phyloP scores from a whole-genome alignment of 169 alveolate genomes.

The Plasmodium vivax region DNA sequence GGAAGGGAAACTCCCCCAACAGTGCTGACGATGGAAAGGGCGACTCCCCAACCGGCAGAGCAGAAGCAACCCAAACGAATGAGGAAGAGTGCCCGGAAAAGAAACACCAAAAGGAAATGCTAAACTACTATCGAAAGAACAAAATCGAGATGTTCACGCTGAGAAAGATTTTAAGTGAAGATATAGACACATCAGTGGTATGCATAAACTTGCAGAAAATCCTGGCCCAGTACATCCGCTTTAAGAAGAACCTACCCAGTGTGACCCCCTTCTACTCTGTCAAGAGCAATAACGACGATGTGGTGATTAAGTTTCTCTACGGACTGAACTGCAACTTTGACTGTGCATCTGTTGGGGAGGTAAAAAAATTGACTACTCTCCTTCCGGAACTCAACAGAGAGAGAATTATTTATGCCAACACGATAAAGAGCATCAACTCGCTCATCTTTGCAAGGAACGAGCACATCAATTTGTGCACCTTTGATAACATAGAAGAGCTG shows the following conservation, averaged over 20 bases:
- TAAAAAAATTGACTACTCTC: slow-evolving; percentile 1
- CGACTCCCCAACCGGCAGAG: not conserved
- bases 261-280: slow-evolving; percentile 68
- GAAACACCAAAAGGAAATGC: slow-evolving; percentile 25
- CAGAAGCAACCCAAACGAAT: not conserved
- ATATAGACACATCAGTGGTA: slow-evolving; percentile 60
- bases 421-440: slow-evolving; percentile 46
- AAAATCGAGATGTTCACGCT: slow-evolving; percentile 17
- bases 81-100: slow-evolving; percentile 4
- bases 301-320: slow-evolving; percentile 43
- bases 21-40: not conserved
- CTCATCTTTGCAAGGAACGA: slow-evolving; percentile 52
- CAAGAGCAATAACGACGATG: slow-evolving; percentile 58
- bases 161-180: slow-evolving; percentile 17
- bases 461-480: slow-evolving; percentile 61
- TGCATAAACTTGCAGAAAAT: slow-evolving; percentile 55
- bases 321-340: slow-evolving; percentile 70
- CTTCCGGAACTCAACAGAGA: slow-evolving; percentile 21
- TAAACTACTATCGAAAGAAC: slow-evolving; percentile 10
- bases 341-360: slow-evolving; percentile 71
- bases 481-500: slow-evolving; percentile 68
- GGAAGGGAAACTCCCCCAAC: not conserved
- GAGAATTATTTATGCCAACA: slow-evolving; percentile 66
- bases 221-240: slow-evolving; percentile 48
- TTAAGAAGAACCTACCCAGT: slow-evolving; percentile 55